These are phyloP conservation scores for Zizania latifolia DNA, from an alignment of 176 grass and related monocot species.

Conservation along the genomic window DNA sequence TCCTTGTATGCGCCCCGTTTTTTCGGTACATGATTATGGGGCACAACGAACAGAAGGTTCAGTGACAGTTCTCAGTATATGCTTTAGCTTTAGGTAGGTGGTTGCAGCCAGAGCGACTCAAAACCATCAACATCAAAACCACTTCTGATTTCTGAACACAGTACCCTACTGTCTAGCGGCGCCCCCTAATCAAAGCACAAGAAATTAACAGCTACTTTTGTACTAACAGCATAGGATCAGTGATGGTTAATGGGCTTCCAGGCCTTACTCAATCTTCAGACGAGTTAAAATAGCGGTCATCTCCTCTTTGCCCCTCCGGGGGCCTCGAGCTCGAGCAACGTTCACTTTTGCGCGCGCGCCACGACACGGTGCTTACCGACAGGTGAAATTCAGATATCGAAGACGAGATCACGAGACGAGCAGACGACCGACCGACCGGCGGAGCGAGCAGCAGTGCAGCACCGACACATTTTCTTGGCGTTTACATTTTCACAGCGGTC, in stretches of 20 bases:
- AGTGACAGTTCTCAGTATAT: neutral
- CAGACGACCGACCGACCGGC: neutral
- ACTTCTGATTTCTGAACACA: neutral
- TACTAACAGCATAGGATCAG: neutral
- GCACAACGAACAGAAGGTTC: neutral
- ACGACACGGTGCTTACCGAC: neutral
- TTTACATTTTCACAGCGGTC: constrained; percentile 12
- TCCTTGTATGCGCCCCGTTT: neutral
- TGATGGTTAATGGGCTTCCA: neutral
- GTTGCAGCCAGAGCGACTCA: constrained; percentile 18
- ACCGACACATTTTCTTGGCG: constrained; percentile 25
- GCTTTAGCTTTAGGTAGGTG: constrained; percentile 19
- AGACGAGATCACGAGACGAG: too few species aligned
- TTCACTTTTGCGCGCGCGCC: neutral
- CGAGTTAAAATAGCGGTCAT: neutral
- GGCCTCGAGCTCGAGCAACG: neutral
- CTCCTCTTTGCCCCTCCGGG: neutral
- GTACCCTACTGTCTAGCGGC: neutral
- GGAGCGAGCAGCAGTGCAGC: neutral
- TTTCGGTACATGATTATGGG: neutral
- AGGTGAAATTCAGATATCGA: neutral
- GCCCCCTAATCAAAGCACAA: neutral
- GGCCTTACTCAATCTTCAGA: neutral
- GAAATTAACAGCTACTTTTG: neutral
- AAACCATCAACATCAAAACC: constrained; percentile 37